Evolutionary conservation across 495 filamentous ascomycete species (phyloP).

Genomic region (Penicillium maclennaniae): DNA sequence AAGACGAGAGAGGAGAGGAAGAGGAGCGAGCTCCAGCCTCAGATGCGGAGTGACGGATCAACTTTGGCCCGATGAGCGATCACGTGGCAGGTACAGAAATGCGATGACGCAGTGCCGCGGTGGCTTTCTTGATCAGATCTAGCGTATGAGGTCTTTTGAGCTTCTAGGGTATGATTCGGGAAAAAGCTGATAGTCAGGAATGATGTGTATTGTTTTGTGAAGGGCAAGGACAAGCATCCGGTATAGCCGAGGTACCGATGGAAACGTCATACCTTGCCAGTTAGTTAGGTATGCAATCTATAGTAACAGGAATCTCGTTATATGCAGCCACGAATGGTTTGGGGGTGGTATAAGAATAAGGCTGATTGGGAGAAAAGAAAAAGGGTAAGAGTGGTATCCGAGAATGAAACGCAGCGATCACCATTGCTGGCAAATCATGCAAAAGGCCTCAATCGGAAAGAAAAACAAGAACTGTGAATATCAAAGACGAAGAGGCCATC

Average conservation of each 20-base stretch:
- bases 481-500: constrained; percentile 10
- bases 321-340: background rate
- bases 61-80: constrained; percentile 11
- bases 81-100: constrained; percentile 14
- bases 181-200: background rate
- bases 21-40: constrained; percentile 21
- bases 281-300: background rate
- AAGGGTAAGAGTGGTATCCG: constrained; percentile 16
- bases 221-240: background rate
- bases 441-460: constrained; percentile 14
- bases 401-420: constrained; percentile 16
- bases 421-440: constrained; percentile 9
- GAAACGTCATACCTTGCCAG: constrained; percentile 12
- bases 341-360: background rate
- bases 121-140: background rate
- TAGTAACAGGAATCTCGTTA: background rate
- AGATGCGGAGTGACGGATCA: constrained; percentile 26
- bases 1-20: constrained; percentile 7
- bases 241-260: constrained; percentile 10
- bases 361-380: background rate
- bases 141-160: background rate
- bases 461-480: constrained; percentile 4
- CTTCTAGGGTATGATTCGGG: background rate
- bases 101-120: background rate
- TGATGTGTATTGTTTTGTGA: background rate